Base-by-base conservation (phyloP, 768 basidiomycete genomes). In the Boletus barrowsii region DNA sequence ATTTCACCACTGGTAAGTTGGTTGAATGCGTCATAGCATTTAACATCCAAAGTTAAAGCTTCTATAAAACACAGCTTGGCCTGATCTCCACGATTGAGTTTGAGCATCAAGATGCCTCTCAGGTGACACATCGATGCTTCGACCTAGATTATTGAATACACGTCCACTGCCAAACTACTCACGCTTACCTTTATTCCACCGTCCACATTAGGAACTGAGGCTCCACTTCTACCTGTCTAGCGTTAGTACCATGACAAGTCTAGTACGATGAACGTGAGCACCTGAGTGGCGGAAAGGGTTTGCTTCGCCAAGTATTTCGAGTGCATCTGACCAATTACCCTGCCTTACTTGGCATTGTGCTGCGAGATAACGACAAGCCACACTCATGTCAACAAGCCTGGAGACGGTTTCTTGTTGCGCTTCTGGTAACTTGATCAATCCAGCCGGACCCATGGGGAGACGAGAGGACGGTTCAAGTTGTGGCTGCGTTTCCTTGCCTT, bases 101-200 rank as follows among this genome's bases (percentile, higher is more conserved):
- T 95, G 49, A 95, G 86, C 85, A 98, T 96, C 18, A 99, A 78
- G 22, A 97, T 73, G 13, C 95, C 97, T 51, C 97, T 84, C 17
- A 99, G 77, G 66, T 96, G 87, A 65, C 96, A 98, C 85, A 98
- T 95, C 3, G 96, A 97, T 4, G 97, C 93, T 75, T 98, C 93
- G 37, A 98, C 89, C 93, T 96, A 60, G n/a, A 35, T 15, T 47
- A 35, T 37, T 57, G 36, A 57, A 56, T 44, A 42, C 10, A 35
- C 1, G 18, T n/a, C 20, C 42, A 45, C 39, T 37, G 13, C 32
- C 35, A 58, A 24, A 56, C 42, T 37, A 52, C 26, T 49, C 42
- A 11, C 20, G 61, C 73, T 54, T 54, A 93, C 94, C 75, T 99
- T 99, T 69, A 98, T 92, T 4, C 97, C 97, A 29, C 93, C 93